phyloP scores from a whole-genome alignment of 257 asterid genomes.

The Eucommia ulmoides region DNA sequence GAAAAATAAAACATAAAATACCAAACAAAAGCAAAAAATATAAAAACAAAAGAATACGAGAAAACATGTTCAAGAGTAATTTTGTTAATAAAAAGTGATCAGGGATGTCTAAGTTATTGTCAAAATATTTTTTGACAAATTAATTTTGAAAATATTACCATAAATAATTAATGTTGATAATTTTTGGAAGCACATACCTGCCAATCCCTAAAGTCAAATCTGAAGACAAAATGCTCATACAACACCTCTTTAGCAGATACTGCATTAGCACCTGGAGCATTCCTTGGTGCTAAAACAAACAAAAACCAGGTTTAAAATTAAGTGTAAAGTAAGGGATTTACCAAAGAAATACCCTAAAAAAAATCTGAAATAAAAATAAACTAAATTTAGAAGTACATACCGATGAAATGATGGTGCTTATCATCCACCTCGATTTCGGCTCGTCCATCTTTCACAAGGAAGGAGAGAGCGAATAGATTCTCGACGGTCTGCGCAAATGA shows the following conservation, averaged over 20 bases:
- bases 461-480: conserved; percentile 46
- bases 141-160: background rate
- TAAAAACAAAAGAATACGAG: too few relatives aligned
- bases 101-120: background rate
- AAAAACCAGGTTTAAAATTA: background rate
- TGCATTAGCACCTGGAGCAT: conserved; percentile 27
- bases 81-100: too few relatives aligned
- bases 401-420: conserved; percentile 28
- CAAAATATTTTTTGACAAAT: background rate
- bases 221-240: conserved; percentile 31
- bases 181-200: conserved; percentile 21
- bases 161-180: background rate
- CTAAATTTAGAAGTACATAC: conserved; percentile 16
- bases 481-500: conserved; percentile 55
- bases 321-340: too few relatives aligned
- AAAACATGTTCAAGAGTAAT: too few relatives aligned
- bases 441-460: conserved; percentile 51
- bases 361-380: background rate
- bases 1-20: too few relatives aligned
- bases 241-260: conserved; percentile 24
- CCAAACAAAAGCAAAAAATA: too few relatives aligned
- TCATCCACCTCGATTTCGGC: conserved; percentile 25
- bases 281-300: conserved; percentile 28
- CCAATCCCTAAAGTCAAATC: conserved; percentile 49
- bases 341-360: background rate